Conservation (phyloP, 164 flowering plant genomes). For the Nymphaea colorata region DNA sequence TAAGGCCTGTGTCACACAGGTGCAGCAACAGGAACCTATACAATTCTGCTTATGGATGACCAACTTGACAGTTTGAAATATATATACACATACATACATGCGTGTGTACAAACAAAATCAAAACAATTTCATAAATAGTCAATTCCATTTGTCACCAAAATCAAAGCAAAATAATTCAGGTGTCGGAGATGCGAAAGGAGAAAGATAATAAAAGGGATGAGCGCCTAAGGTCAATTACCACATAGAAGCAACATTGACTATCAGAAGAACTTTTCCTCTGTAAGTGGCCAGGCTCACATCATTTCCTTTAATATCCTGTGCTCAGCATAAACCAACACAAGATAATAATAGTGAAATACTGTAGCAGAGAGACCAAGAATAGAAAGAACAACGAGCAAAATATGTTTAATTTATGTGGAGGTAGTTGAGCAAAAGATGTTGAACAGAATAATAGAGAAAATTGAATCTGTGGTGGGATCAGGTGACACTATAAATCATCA, state of each 20-base stretch:
- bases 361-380: no score
- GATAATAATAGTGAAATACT: not conserved
- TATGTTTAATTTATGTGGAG: not conserved
- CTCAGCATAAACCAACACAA: not conserved
- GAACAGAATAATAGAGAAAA: not conserved
- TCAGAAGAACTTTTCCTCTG: slow-evolving; percentile 74
- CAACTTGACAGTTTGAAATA: no score
- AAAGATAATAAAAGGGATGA: not conserved
- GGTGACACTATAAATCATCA: not conserved
- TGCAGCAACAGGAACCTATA: no score
- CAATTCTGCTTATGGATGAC: no score
- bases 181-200: not conserved
- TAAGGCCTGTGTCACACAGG: no score
- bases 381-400: not conserved
- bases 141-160: no score
- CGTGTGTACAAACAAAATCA: no score
- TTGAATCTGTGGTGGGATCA: not conserved
- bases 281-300: slow-evolving; percentile 63
- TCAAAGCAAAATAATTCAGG: not conserved
- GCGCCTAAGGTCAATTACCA: slow-evolving; percentile 32
- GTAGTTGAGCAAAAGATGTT: not conserved
- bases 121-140: no score
- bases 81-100: no score
- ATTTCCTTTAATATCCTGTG: slow-evolving; percentile 62
- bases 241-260: slow-evolving; percentile 92